A percentile compares a stretch with the other conserved stretches of the same genome.
Evolutionary conservation across 768 basidiomycete genomes (phyloP).

Genomic region (Phaeolepiota aurea): DNA sequence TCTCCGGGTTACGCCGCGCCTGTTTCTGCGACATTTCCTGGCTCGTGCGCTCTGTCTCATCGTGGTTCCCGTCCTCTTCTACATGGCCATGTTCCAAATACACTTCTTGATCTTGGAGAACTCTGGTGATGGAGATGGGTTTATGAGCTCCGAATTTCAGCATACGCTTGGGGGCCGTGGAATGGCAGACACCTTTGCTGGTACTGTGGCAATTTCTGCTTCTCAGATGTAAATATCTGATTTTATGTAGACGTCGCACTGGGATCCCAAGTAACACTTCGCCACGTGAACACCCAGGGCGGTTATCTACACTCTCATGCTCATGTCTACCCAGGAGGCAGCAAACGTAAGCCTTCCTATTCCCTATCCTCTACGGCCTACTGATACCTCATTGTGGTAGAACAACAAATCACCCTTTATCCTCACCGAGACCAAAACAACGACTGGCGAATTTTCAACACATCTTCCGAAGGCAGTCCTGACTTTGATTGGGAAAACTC

Average conservation of each 20-base stretch:
- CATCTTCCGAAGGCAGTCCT: constrained; percentile 36
- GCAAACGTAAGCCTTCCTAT: constrained; percentile 52
- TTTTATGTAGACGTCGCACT: constrained; percentile 68
- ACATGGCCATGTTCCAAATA: constrained; percentile 95
- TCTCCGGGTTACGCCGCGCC: constrained; percentile 60
- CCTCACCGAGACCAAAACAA: constrained; percentile 98
- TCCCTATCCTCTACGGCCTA: constrained; percentile 2
- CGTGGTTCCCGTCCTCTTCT: constrained; percentile 74
- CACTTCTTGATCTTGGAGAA: constrained; percentile 86
- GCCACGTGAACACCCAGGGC: constrained; percentile 94
- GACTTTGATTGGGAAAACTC: constrained; percentile 35
- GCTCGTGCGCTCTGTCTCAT: constrained; percentile 91
- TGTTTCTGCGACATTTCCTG: constrained; percentile 79
- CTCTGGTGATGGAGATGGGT: constrained; percentile 95
- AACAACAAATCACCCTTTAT: constrained; percentile 99
- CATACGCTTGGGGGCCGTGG: constrained; percentile 84
- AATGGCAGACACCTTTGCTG: constrained; percentile 91
- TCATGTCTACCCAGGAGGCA: constrained; percentile 85
- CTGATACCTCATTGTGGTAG: constrained; percentile 32
- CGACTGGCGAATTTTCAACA: constrained; percentile 80
- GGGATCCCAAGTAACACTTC: constrained; percentile 76
- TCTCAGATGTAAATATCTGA: not conserved
- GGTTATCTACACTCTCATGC: constrained; percentile 97
- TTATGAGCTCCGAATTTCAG: constrained; percentile 99
- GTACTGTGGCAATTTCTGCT: constrained; percentile 30